A percentile compares a stretch with the other conserved stretches of the same genome.
phyloP scores from a whole-genome alignment of 108 stramenopile species.

The Nannochloropsis granulata region DNA sequence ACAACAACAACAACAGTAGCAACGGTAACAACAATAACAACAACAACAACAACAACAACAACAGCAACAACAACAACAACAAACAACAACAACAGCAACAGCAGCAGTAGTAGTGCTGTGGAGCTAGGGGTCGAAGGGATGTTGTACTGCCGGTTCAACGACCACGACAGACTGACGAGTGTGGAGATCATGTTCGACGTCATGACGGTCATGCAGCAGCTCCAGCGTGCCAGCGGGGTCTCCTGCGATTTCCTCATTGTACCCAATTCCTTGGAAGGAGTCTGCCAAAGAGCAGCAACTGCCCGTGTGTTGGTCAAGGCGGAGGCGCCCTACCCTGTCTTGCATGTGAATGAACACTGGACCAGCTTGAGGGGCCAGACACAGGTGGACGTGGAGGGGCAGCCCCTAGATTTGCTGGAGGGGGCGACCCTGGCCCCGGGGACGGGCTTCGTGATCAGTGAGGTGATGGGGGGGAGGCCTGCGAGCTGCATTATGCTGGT shows the following conservation, averaged over 20 bases:
- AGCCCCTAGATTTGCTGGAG: neutral
- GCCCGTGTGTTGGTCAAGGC: neutral
- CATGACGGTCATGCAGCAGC: slow-evolving; percentile 91
- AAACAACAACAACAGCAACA: neutral
- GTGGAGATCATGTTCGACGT: slow-evolving; percentile 90
- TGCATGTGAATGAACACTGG: neutral
- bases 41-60: neutral
- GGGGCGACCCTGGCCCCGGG: neutral
- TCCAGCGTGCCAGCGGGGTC: slow-evolving; percentile 46
- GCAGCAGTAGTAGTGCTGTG: neutral
- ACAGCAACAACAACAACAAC: neutral
- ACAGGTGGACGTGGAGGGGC: neutral
- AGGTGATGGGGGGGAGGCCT: neutral
- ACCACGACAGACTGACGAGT: slow-evolving; percentile 58
- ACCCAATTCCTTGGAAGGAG: slow-evolving; percentile 9
- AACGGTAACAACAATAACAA: neutral
- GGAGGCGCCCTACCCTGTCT: neutral
- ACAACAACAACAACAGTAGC: neutral
- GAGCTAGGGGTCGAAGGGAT: slow-evolving; percentile 47
- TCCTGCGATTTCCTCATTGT: neutral
- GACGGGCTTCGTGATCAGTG: neutral
- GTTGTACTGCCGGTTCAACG: slow-evolving; percentile 81
- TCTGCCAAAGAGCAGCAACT: neutral
- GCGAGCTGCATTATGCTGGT: neutral
- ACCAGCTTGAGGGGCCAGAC: neutral